Evolutionary conservation across 2,329 filamentous ascomycete species (phyloP).

Genomic region (Pseudogymnoascus sp.): DNA sequence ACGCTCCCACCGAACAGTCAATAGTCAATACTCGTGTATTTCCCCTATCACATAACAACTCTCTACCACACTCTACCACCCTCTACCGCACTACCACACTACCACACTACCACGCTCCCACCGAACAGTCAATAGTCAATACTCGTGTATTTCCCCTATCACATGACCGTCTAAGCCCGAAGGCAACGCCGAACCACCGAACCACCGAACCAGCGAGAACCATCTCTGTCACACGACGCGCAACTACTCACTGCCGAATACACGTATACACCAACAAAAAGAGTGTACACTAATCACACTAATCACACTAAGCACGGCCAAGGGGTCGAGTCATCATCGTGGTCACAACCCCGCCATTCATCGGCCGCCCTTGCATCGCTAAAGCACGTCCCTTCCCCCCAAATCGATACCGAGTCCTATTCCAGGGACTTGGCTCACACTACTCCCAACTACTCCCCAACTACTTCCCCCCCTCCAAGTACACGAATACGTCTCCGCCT

Average conservation of each 20-base stretch:
- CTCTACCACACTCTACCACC: neutral
- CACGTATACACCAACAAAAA: neutral
- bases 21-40: neutral
- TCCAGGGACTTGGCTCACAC: neutral
- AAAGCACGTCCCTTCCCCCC: neutral
- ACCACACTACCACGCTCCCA: neutral
- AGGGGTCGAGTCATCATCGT: constrained; percentile 2
- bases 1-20: neutral
- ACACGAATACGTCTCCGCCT: constrained; percentile 1
- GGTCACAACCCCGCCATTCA: neutral
- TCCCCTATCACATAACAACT: neutral
- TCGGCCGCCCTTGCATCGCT: neutral
- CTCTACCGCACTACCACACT: no score
- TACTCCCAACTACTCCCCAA: neutral
- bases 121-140: neutral
- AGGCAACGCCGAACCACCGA: neutral
- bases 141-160: neutral
- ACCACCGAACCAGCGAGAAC: neutral
- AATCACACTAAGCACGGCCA: neutral
- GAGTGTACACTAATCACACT: neutral
- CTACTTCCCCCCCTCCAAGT: neutral
- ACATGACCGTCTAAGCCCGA: neutral
- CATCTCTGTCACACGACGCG: constrained; percentile 2
- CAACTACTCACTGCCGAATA: neutral
- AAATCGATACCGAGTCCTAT: neutral